Evolutionary conservation across 495 filamentous ascomycete genomes (phyloP), one percentile per base, ranked within the genome.

Genomic region (Penicillium diatomitis): DNA sequence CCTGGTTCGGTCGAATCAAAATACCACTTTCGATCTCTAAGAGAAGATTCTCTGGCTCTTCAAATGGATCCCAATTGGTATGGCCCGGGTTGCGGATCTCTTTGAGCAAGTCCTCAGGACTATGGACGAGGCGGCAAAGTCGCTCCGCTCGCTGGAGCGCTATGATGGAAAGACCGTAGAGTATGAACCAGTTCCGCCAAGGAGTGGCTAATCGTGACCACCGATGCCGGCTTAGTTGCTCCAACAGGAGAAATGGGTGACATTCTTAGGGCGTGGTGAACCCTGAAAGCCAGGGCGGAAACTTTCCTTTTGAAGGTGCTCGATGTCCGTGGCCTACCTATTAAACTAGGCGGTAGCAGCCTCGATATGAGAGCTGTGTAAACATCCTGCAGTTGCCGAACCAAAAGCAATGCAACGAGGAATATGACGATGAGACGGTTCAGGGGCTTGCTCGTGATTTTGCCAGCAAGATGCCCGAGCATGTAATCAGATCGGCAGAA

Each of bases 21-120:
- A 90, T 65, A 6, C 74, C 71, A 39, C 72, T 82, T 38, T 90
- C 85, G 9, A 87, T 61, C 48, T 87, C 81, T 0, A 90, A 54
- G 6, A 88, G 64, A 4, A 88, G 58, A 46, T 61, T 77, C 12
- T 88, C 83, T 0, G 82, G 79, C 38, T 68, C 66, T 0, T 75
- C 53, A 4, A 61, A 29, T 0, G 77, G 78, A 38, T 75, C 51
- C 75, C 79, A 83, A 33, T 76, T 74, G 8, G 58, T 61, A 53
- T 80, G 75, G 3, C 81, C 82, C 3, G 50, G 39, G 53, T 83
- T 85, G 2, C 35, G 41, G 0, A 83, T 43, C 53, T 86, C 84
- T 30, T 61, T 63, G 0, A 68, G 30, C 0, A 85, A 57, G n/a
- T 79, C 77, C 0, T 64, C 46, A 3, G 4, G 48, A 4, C 43